Evolutionary conservation across 257 asterid species (phyloP), one percentile per base, ranked within the genome.

Genomic region (Misopates orontium): DNA sequence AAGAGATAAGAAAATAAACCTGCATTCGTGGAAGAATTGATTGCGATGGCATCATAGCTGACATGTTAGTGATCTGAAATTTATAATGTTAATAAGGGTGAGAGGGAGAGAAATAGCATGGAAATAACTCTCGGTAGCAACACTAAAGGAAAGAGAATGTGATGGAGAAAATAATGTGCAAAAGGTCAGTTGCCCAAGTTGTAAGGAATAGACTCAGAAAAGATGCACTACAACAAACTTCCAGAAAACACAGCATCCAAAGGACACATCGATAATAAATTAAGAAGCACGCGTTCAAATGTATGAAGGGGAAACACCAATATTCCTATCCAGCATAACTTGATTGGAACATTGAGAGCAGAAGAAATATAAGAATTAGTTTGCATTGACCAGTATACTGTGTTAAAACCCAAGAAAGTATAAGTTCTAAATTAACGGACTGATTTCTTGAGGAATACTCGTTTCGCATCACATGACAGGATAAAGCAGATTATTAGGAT

Each of bases 31-130:
- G 95, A 68, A 81, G 68, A 74, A 79, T 77, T 60, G 95, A 66
- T 71, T 81, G 96, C 48, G 95, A 84, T n/a, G 88, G 84, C 97
- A 87, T 85, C 97, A 92, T 89, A 51, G 91, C 90, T 55, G 96
- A 84, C 95, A 92, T 84, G 81, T 84, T 92, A 21, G 97, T 79
- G 72, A 92, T 92, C 97, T 92, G 96, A 64, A 70, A 83, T 67
- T 71, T 22, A 51, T 19, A 3, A 58, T 55, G 63, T 62, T 67
- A 6, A 70, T 28, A 28, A 71, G 65, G 64, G 54, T 66, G 71
- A 77, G 77, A 56, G n/a, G n/a, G n/a, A n/a, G n/a, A n/a, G n/a
- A 54, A 19, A 62, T 14, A 69, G 49, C 60, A 49, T 24, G 36
- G 41, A 73, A 68, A 73, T 23, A 64, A 41, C 55, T 62, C 40